Percentiles rank a stretch among this genome's conserved stretches.
These are phyloP conservation scores for Oehlia diaphana DNA, from an alignment of 192 early-diverging fungal genomes.

Conservation along the genomic window DNA sequence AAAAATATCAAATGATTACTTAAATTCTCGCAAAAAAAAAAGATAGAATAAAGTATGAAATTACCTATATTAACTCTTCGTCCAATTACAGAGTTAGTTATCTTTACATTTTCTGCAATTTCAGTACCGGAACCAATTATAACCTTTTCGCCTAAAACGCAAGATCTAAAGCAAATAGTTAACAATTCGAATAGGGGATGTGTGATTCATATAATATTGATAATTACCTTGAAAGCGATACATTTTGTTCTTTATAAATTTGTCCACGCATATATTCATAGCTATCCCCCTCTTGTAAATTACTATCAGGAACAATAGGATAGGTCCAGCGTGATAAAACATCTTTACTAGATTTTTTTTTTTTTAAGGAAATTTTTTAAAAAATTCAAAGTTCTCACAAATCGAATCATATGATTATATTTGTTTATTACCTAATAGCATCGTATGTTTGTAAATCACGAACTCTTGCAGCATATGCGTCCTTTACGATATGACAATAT, in stretches of 20 bases:
- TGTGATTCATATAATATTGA: not conserved
- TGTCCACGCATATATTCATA: slow-evolving; percentile 78
- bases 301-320: slow-evolving; percentile 91
- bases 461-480: slow-evolving; percentile 67
- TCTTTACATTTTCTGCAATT: slow-evolving; percentile 70
- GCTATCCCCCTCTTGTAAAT: slow-evolving; percentile 62
- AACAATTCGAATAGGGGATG: not conserved
- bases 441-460: slow-evolving; percentile 73
- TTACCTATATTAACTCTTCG: slow-evolving; percentile 70
- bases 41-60: not conserved
- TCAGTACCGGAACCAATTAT: slow-evolving; percentile 75
- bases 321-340: slow-evolving; percentile 91
- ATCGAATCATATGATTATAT: too few species aligned
- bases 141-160: slow-evolving; percentile 73
- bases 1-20: not conserved
- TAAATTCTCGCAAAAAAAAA: not conserved
- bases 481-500: slow-evolving; percentile 74
- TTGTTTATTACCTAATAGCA: slow-evolving; percentile 59
- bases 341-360: slow-evolving; percentile 62
- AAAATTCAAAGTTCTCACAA: not conserved
- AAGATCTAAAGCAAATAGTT: slow-evolving; percentile 42
- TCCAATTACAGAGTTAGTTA: slow-evolving; percentile 85
- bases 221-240: slow-evolving; percentile 66
- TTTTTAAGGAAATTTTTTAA: not conserved
- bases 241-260: slow-evolving; percentile 81